Evolutionary conservation across 2,329 filamentous ascomycete species (phyloP).

Genomic region (Knoxdaviesia capensis): DNA sequence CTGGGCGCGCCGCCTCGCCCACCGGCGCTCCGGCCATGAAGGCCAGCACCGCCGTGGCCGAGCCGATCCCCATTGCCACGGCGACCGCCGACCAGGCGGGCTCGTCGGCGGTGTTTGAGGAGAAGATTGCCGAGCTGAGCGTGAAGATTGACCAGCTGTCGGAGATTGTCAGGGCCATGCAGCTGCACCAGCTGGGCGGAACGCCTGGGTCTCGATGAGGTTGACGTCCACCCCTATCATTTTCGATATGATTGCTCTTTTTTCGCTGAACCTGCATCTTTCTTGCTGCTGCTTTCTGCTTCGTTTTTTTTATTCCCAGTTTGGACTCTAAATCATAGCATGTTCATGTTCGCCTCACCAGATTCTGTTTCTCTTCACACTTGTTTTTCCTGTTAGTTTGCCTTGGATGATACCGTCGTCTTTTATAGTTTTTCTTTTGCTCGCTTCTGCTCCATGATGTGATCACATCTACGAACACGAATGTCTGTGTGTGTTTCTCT

Average conservation of each 20-base stretch:
- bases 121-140: slow-evolving; percentile 31
- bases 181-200: slow-evolving; percentile 14
- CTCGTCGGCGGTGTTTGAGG: slow-evolving; percentile 21
- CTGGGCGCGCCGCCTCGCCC: background rate
- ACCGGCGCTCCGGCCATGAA: background rate
- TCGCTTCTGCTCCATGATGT: too few relatives aligned
- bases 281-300: too few relatives aligned
- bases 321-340: too few relatives aligned
- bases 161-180: slow-evolving; percentile 27
- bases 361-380: too few relatives aligned
- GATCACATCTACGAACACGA: too few relatives aligned
- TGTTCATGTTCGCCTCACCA: too few relatives aligned
- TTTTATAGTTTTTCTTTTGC: too few relatives aligned
- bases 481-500: too few relatives aligned
- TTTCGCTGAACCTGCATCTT: background rate
- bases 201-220: background rate
- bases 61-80: too few relatives aligned
- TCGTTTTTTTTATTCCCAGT: too few relatives aligned
- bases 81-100: background rate
- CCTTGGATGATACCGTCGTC: too few relatives aligned
- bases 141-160: slow-evolving; percentile 39
- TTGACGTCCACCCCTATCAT: background rate
- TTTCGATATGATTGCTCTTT: background rate
- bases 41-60: background rate
- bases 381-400: too few relatives aligned